These are phyloP conservation scores for Hypoxylon cercidicola DNA, from an alignment of 495 filamentous ascomycete genomes.

Conservation along the genomic window DNA sequence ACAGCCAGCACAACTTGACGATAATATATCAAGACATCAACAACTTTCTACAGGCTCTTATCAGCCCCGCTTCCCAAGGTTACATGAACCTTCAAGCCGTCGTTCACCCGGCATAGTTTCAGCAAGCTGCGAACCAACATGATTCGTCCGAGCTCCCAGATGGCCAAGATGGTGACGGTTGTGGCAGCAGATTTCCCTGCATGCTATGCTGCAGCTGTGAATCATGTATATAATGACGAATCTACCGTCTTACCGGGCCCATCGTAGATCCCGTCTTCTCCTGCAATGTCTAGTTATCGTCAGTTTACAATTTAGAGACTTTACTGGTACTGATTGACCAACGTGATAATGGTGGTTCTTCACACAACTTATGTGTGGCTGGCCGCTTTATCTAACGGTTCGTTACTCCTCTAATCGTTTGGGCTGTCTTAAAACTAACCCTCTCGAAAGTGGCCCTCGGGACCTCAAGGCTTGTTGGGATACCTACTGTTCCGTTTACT, in stretches of 20 bases:
- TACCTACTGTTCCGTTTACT: slow-evolving; percentile 54
- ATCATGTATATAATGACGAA: slow-evolving; percentile 22
- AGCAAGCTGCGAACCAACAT: slow-evolving; percentile 17
- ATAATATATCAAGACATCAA: slow-evolving; percentile 7
- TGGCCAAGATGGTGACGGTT: slow-evolving; percentile 19
- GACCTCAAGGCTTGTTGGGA: slow-evolving; percentile 41
- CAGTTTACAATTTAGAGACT: slow-evolving; percentile 8
- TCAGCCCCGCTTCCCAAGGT: slow-evolving; percentile 37
- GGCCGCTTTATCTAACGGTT: slow-evolving; percentile 24
- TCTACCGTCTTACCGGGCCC: background rate
- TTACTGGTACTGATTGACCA: slow-evolving; percentile 8
- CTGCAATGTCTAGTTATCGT: slow-evolving; percentile 5
- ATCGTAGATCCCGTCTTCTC: background rate
- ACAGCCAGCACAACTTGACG: slow-evolving; percentile 2
- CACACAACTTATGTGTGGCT: slow-evolving; percentile 13
- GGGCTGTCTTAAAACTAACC: slow-evolving; percentile 7
- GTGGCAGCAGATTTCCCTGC: slow-evolving; percentile 11
- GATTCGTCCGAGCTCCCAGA: slow-evolving; percentile 25
- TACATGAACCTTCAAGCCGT: slow-evolving; percentile 29
- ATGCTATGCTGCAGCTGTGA: slow-evolving; percentile 4
- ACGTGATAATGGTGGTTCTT: slow-evolving; percentile 9
- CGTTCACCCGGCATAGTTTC: slow-evolving; percentile 15
- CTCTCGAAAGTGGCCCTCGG: slow-evolving; percentile 13
- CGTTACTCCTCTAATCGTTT: slow-evolving; percentile 16
- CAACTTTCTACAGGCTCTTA: slow-evolving; percentile 14